These are phyloP conservation scores for Chaetomidium leptoderma DNA, from an alignment of 495 filamentous ascomycete genomes.

Conservation along the genomic window DNA sequence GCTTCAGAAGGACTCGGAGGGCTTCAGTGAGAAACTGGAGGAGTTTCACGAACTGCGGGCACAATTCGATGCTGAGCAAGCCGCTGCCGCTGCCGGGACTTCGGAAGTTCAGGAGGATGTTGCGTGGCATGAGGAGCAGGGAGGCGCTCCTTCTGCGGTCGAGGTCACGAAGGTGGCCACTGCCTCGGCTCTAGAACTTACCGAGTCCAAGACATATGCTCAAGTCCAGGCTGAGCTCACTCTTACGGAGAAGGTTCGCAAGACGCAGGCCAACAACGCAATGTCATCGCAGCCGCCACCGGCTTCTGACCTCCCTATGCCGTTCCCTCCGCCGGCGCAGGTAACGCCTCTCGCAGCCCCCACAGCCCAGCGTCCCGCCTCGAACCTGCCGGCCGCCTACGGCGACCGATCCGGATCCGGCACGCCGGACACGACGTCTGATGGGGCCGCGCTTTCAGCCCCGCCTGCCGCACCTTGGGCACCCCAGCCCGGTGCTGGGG, in stretches of 20 bases:
- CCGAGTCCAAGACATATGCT: conserved; percentile 14
- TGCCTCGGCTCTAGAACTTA: not conserved
- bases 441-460: conserved; percentile 38
- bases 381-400: conserved; percentile 78
- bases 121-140: conserved; percentile 11
- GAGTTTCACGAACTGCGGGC: conserved; percentile 55
- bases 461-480: conserved; percentile 91
- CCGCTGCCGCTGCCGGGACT: conserved; percentile 15
- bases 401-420: conserved; percentile 67
- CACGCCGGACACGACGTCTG: conserved; percentile 55
- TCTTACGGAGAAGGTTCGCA: conserved; percentile 83
- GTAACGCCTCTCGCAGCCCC: conserved; percentile 80
- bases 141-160: not conserved
- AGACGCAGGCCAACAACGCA: conserved; percentile 56
- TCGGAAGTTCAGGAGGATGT: conserved; percentile 18
- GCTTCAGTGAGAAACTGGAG: conserved; percentile 49
- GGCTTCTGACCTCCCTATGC: conserved; percentile 61
- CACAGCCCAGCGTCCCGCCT: conserved; percentile 75
- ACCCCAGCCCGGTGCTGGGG: conserved; percentile 65
- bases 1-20: conserved; percentile 48
- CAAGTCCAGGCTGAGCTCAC: conserved; percentile 48
- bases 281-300: conserved; percentile 61
- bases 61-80: conserved; percentile 51
- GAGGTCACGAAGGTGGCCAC: conserved; percentile 7
- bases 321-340: conserved; percentile 63